phyloP scores from a whole-genome alignment of 1,284 basidiomycete genomes.

The Trametes sp. region DNA sequence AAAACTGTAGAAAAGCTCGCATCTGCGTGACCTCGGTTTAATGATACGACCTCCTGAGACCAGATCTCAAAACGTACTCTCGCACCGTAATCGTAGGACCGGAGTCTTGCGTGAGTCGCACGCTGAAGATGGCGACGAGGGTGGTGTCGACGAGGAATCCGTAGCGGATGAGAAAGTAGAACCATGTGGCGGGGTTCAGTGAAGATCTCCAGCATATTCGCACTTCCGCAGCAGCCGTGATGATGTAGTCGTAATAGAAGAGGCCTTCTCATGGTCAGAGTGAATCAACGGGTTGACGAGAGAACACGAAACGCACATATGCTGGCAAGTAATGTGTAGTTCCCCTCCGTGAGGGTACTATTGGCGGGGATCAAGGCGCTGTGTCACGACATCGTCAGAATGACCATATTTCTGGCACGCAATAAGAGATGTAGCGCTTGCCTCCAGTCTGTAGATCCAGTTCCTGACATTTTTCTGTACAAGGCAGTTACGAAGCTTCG shows the following conservation, averaged over 20 bases:
- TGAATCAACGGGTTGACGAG: background rate
- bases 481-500: no score
- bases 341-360: background rate
- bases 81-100: background rate
- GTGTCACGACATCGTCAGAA: background rate
- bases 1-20: background rate
- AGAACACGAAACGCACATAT: background rate
- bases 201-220: background rate
- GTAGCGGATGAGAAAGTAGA: background rate
- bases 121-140: background rate
- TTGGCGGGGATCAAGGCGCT: background rate
- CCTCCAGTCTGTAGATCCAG: background rate
- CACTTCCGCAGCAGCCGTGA: background rate
- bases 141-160: background rate
- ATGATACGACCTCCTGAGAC: background rate
- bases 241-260: slow-evolving; percentile 3
- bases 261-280: background rate
- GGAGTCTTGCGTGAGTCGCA: background rate
- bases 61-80: background rate
- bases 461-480: no score
- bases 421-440: no score
- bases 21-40: background rate
- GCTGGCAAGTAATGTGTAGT: background rate
- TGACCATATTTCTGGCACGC: no score
- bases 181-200: background rate